Evolutionary conservation across 352 stramenopile species (phyloP), one percentile per base, ranked within the genome.

Genomic region (Pythium diclinum): DNA sequence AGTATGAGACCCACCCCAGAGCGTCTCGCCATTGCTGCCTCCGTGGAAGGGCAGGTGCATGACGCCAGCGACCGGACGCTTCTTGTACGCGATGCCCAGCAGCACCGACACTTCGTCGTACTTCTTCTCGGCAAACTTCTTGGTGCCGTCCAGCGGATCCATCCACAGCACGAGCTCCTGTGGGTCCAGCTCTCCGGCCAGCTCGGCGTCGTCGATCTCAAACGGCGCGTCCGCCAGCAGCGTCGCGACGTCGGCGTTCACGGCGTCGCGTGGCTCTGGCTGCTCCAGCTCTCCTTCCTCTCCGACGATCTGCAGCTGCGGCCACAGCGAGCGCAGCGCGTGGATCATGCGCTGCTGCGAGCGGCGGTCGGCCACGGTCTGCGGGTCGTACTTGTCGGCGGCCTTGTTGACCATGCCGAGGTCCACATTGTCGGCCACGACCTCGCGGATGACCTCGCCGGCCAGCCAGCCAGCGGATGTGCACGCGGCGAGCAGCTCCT

Each of bases 71-170:
- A 92, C 69, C 4, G 83, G 81, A 1, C 81, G 81, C 59, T 81
- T 72, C 49, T 83, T 75, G 73, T 87, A 85, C 38, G 81, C 76
- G 63, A 92, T 80, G 64, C 83, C 83, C 36, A 92, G 75, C 33
- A 92, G 75, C 61, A 92, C 83, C 19, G 83, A 92, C 7, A 92
- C 83, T 59, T 92, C 79, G 36, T 92, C 77, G 65, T 79, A 91
- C 58, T 81, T 79, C 38, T 81, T 79, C 57, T 73, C 81, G 11
- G 83, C 82, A 66, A 92, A 92, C 47, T 85, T 87, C 65, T 90
- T 90, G 28, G 83, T 92, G 46, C 83, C 83, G 40, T 92, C 83
- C 47, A 92, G 75, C 40, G 83, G 83, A 49, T 92, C 83, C 57
- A 92, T 82, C 83, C 83, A 92, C 46, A 92, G 58, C 53, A 91